Evolutionary conservation across 1,284 basidiomycete species (phyloP), one percentile per base, ranked within the genome.

Genomic region (Exobasidium cylindrosporum): DNA sequence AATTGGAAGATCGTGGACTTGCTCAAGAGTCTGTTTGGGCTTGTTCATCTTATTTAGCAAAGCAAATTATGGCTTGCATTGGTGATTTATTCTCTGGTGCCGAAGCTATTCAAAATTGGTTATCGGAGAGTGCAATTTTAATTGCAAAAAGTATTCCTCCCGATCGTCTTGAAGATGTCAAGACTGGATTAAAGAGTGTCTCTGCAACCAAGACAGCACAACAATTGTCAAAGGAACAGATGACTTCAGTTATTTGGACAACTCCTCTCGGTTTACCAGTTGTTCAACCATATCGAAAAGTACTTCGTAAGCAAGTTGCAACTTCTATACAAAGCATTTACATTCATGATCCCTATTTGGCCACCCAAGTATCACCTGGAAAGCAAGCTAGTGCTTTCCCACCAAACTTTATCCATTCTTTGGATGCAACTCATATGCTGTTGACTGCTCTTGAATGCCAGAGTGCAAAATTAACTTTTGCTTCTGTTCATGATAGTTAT

Each of bases 391-490:
- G 91, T 1, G 96, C 95, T 1, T 98, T 99, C 87, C 95, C 95
- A 11, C 96, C 95, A 44, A 99, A 99, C 83, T 98, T 95, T 78
- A 92, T 98, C 62, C 96, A 99, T 81, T 92, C 90, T 74, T 84
- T 98, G 54, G 96, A 99, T 80, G 96, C 96, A 2, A 97, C 95
- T 0, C 96, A 99, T 82, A 97, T 99, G 94, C 89, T 97, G 85
- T 82, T 97, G 68, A 97, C 94, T 0, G 94, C 95, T n/a, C 84
- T 96, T 45, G 89, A 91, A 74, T 97, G 74, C 52, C 70, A 71
- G 45, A 61, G 65, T 1, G 69, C 69, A 5, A 72, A 71, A n/a
- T 67, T 79, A 26, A 89, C 88, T 0, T 97, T 97, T 79, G 95
- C 94, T 0, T 91, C 92, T 1, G 96, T 98, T 13, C 95, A 99